Base-by-base conservation (phyloP, 768 basidiomycete genomes). In the Dendrothele bispora region DNA sequence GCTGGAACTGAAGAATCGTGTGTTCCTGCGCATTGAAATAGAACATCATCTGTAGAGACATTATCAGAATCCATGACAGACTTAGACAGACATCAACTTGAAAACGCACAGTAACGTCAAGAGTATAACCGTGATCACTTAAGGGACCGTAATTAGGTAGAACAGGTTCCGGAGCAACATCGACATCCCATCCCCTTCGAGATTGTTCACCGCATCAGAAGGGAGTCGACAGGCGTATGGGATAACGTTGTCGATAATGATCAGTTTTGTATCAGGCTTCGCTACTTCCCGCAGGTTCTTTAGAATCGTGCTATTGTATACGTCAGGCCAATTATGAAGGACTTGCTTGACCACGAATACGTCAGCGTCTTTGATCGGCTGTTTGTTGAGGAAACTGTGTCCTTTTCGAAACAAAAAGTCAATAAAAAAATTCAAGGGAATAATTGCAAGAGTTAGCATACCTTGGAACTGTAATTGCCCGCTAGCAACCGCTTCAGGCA, bases 331-430 rank as follows among this genome's bases (percentile, higher is more conserved):
- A 48, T 72, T 65, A 43, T 72, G 70, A 30, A 68, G 46, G 46
- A 68, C 59, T 5, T 55, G 45, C 17, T 66, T 58, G n/a, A 61
- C 37, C 50, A 62, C 59, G 51, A 61, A 66, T 5, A 65, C 45
- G 10, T 53, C 51, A 26, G 64, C 63, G 24, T 50, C 50, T 45
- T 58, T 57, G 28, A 64, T 51, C 6, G 62, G 60, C 28, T 67
- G 61, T 18, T 66, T 56, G 3, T 39, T 49, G 52, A 70, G 65
- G 56, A 69, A 69, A 46, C 66, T 53, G 39, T 69, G 65, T 0
- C 29, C 59, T 64, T 36, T 7, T 29, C 30, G n/a, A 32, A 4
- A 7, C 8, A 27, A 17, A 29, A 28, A 12, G 50, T 38, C 34
- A 44, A 5, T 8, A 20, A 36, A 10, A n/a, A 22, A n/a, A n/a